Percentiles rank a stretch among this genome's conserved stretches.
Conservation (phyloP, 306 rosid genomes). For the Pyrus communis region DNA sequence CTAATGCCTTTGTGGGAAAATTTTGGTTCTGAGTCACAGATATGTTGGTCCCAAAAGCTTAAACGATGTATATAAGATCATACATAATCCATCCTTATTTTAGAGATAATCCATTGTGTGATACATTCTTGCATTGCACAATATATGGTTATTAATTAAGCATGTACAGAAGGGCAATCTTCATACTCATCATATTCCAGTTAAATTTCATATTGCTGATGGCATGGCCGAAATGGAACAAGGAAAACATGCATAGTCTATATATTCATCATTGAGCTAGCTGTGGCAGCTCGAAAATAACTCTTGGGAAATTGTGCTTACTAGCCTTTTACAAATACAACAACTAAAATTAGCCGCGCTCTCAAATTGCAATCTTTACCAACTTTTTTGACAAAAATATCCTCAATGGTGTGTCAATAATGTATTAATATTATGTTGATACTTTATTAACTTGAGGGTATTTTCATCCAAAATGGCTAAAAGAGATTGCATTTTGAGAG, state of each 20-base stretch:
- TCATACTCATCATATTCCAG: neutral
- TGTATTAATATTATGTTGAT: no score
- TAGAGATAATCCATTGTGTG: neutral
- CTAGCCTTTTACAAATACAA: no score
- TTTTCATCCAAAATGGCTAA: no score
- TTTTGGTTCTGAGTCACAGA: constrained; percentile 9
- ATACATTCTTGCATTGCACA: neutral
- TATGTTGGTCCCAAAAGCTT: constrained; percentile 36
- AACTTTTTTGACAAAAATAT: no score
- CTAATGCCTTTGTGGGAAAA: neutral
- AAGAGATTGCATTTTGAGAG: no score
- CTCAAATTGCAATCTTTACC: no score
- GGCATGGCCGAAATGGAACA: neutral
- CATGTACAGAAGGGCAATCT: neutral
- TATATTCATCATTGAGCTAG: neutral
- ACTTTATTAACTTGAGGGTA: no score
- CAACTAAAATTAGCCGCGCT: no score
- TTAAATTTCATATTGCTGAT: neutral
- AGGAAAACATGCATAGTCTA: neutral
- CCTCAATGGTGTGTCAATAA: no score
- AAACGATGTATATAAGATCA: constrained; percentile 14
- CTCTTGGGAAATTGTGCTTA: no score
- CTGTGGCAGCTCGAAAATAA: neutral
- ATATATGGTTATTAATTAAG: neutral
- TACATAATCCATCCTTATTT: neutral